These are phyloP conservation scores for Saccharum hybrid DNA, from an alignment of 202 grass and related monocot species.

Conservation along the genomic window DNA sequence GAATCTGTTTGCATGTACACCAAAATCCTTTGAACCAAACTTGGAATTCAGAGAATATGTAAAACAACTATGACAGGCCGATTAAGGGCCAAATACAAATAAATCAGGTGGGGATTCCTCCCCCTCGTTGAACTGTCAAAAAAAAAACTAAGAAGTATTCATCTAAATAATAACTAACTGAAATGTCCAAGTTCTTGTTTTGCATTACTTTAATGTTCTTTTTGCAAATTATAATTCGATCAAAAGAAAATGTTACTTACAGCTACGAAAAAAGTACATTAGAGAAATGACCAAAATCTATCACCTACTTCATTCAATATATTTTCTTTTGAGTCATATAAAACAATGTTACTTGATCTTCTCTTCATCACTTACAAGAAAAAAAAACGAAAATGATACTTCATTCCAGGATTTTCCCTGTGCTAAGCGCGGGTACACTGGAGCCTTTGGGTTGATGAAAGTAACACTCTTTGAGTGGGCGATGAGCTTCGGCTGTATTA, in stretches of 20 bases:
- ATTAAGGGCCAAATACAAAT: no score
- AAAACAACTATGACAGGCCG: no score
- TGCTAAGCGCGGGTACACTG: conserved; percentile 79
- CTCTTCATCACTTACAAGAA: not conserved
- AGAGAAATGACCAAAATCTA: not conserved
- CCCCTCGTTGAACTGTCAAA: no score
- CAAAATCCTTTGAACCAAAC: no score
- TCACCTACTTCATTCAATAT: conserved; percentile 10
- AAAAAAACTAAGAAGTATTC: not conserved
- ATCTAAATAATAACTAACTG: not conserved
- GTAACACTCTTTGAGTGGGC: conserved; percentile 63
- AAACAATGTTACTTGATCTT: not conserved
- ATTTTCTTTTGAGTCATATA: not conserved
- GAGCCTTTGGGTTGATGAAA: conserved; percentile 88
- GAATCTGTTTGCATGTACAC: no score
- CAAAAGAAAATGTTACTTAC: not conserved
- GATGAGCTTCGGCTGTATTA: conserved; percentile 75
- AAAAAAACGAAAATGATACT: conserved; percentile 42
- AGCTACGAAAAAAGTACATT: not conserved
- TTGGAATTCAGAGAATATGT: no score
- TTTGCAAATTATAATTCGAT: not conserved
- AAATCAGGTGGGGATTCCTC: no score
- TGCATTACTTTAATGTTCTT: not conserved
- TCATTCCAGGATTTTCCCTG: conserved; percentile 95
- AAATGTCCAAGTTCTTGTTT: conserved; percentile 14